A percentile compares a stretch with the other conserved stretches of the same genome.
phyloP scores from a whole-genome alignment of 495 filamentous ascomycete genomes.

The Coniosporium apollinis region DNA sequence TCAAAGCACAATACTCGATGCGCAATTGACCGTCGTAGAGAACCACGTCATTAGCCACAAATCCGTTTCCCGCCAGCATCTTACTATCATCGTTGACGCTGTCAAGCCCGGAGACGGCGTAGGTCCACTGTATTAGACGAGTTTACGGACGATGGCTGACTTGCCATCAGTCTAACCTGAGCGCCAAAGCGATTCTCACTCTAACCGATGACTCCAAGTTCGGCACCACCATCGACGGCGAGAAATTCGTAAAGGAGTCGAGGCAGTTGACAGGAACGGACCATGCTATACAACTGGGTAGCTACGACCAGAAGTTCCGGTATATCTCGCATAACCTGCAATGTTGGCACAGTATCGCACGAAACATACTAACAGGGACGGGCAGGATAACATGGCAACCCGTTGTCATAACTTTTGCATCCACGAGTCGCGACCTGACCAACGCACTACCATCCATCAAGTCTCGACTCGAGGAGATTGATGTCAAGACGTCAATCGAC shows the following conservation, averaged over 20 bases:
- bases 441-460: slow-evolving; percentile 36
- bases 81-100: slow-evolving; percentile 53
- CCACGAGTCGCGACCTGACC: slow-evolving; percentile 56
- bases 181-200: slow-evolving; percentile 49
- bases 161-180: slow-evolving; percentile 33
- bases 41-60: slow-evolving; percentile 46
- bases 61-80: slow-evolving; percentile 76
- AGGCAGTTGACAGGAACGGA: slow-evolving; percentile 35
- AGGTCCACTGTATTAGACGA: slow-evolving; percentile 13
- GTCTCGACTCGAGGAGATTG: slow-evolving; percentile 54
- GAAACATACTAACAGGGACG: too few species aligned
- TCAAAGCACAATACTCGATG: not conserved
- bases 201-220: slow-evolving; percentile 44
- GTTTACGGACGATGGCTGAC: not conserved
- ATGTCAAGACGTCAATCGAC: slow-evolving; percentile 65
- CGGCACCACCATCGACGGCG: slow-evolving; percentile 63
- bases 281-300: slow-evolving; percentile 51
- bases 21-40: slow-evolving; percentile 19
- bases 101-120: slow-evolving; percentile 58
- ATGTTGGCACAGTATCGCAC: too few species aligned
- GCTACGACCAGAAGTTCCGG: slow-evolving; percentile 38
- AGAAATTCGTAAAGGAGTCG: slow-evolving; percentile 38
- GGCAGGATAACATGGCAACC: slow-evolving; percentile 69
- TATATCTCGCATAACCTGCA: slow-evolving; percentile 9
- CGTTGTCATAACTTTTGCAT: slow-evolving; percentile 64